Evolutionary conservation across 345 rosid genomes (phyloP).

Genomic region (Xanthoceras sorbifolium): DNA sequence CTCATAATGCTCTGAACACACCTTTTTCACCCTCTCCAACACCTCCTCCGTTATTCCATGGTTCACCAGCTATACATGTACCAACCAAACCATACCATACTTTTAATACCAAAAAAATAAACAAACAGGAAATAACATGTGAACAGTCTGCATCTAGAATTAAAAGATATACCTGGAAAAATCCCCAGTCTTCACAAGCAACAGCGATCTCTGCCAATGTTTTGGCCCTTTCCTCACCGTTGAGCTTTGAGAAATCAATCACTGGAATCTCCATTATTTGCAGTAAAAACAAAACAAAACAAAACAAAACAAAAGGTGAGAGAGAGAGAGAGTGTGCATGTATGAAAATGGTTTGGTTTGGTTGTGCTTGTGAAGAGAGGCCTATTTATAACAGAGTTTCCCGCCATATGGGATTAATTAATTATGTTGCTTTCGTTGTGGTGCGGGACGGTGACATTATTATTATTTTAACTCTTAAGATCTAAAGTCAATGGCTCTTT

Average conservation of each 20-base stretch:
- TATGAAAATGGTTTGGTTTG: background rate
- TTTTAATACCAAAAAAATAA: too few relatives aligned
- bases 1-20: slow-evolving; percentile 53
- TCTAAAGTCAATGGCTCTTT: slow-evolving; percentile 32
- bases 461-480: background rate
- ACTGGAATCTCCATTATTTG: slow-evolving; percentile 81
- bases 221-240: slow-evolving; percentile 62
- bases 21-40: slow-evolving; percentile 73
- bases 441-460: slow-evolving; percentile 37
- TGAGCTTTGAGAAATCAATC: slow-evolving; percentile 81
- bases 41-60: slow-evolving; percentile 78
- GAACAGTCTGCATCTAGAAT: too few relatives aligned
- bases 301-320: background rate
- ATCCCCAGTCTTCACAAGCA: slow-evolving; percentile 89
- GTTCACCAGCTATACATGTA: slow-evolving; percentile 67
- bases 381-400: slow-evolving; percentile 36
- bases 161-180: slow-evolving; percentile 67
- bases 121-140: too few relatives aligned
- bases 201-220: slow-evolving; percentile 70
- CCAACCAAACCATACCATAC: background rate
- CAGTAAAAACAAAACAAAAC: background rate
- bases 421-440: background rate
- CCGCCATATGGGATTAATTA: slow-evolving; percentile 15
- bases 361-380: slow-evolving; percentile 4
- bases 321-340: background rate